Percentiles rank a stretch among this genome's conserved stretches.
These are phyloP conservation scores for Huiozyma naganishii DNA, from an alignment of 805 yeast species.

Conservation along the genomic window DNA sequence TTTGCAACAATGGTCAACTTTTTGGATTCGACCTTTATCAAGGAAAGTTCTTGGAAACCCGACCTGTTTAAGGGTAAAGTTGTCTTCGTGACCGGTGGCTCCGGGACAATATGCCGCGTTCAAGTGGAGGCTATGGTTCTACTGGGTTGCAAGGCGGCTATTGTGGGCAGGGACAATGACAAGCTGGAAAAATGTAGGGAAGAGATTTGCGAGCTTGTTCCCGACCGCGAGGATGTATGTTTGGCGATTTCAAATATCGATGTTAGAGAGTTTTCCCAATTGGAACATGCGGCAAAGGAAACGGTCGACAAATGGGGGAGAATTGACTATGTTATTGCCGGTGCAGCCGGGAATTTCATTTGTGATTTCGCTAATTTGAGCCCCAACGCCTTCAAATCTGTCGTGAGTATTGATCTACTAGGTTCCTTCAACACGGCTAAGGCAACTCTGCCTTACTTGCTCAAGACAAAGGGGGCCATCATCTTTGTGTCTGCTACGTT, in stretches of 20 bases:
- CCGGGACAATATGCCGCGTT: slow-evolving; percentile 89
- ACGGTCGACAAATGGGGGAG: slow-evolving; percentile 63
- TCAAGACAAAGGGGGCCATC: slow-evolving; percentile 56
- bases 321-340: slow-evolving; percentile 82
- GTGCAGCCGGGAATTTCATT: slow-evolving; percentile 93
- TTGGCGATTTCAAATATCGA: slow-evolving; percentile 65
- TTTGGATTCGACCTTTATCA: slow-evolving; percentile 21
- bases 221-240: slow-evolving; percentile 40
- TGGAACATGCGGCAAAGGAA: slow-evolving; percentile 50
- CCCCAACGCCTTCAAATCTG: slow-evolving; percentile 81
- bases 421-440: slow-evolving; percentile 88
- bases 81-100: slow-evolving; percentile 89
- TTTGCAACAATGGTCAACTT: slow-evolving; percentile 18
- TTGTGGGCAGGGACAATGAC: slow-evolving; percentile 64
- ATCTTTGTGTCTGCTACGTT: slow-evolving; percentile 81
- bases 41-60: slow-evolving; percentile 35
- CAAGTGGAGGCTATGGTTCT: slow-evolving; percentile 77
- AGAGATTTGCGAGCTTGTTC: slow-evolving; percentile 43
- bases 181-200: slow-evolving; percentile 59
- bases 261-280: slow-evolving; percentile 57
- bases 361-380: slow-evolving; percentile 70
- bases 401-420: slow-evolving; percentile 72
- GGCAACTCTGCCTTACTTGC: slow-evolving; percentile 61
- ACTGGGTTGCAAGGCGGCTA: slow-evolving; percentile 80
- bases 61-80: slow-evolving; percentile 75